Evolutionary conservation across 2,329 filamentous ascomycete species (phyloP).

Genomic region (Cylindrodendrum hubeiense): DNA sequence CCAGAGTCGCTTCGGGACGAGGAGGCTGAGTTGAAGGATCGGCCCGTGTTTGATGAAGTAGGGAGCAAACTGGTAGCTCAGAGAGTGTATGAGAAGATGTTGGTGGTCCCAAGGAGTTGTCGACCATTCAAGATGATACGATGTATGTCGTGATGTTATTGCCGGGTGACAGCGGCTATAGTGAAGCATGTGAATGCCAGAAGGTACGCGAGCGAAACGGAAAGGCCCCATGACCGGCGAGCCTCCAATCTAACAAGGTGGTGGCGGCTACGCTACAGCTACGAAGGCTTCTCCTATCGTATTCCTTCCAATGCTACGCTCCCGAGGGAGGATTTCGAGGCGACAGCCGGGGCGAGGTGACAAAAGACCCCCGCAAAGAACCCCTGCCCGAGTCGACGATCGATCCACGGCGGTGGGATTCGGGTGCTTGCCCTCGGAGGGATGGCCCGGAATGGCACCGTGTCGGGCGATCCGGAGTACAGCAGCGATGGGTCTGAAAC

Average conservation of each 20-base stretch:
- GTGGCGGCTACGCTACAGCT: background rate
- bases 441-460: background rate
- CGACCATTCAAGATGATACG: slow-evolving; percentile 16
- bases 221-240: slow-evolving; percentile 1
- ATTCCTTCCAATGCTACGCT: background rate
- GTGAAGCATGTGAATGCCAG: background rate
- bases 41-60: background rate
- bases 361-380: slow-evolving; percentile 1
- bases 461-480: slow-evolving; percentile 1
- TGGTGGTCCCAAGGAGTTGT: background rate
- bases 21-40: background rate
- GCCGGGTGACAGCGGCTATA: background rate
- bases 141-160: background rate
- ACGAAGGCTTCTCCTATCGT: background rate
- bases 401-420: slow-evolving; percentile 3
- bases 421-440: background rate
- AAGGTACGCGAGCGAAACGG: slow-evolving; percentile 1
- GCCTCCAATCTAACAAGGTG: slow-evolving; percentile 17
- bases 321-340: slow-evolving; percentile 2
- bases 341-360: background rate
- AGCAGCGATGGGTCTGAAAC: slow-evolving; percentile 22
- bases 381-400: slow-evolving; percentile 9
- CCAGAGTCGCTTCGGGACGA: background rate
- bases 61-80: background rate
- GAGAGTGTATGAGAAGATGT: background rate